These are phyloP conservation scores for Mucor lusitanicus DNA, from an alignment of 371 early-diverging fungal species.

Conservation along the genomic window DNA sequence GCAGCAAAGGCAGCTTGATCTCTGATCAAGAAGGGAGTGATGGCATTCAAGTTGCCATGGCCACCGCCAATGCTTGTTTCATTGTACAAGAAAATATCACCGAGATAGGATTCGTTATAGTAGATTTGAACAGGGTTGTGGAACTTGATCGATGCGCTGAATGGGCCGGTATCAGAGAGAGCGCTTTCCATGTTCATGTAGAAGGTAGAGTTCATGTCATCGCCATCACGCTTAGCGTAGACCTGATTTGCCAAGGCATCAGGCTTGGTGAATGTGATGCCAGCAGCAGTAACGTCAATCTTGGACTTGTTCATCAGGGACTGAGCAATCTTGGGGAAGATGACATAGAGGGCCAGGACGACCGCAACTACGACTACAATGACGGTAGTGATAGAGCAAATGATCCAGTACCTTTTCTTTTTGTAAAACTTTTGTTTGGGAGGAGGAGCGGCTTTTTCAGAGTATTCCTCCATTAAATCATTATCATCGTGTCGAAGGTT, in stretches of 20 bases:
- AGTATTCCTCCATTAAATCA: conserved; percentile 44
- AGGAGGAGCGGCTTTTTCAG: conserved; percentile 46
- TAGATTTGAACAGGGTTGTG: conserved; percentile 44
- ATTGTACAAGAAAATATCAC: conserved; percentile 51
- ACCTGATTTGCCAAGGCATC: conserved; percentile 11
- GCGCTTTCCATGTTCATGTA: conserved; percentile 53
- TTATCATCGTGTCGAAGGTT: conserved; percentile 10
- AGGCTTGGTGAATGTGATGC: conserved; percentile 51
- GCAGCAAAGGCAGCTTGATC: conserved; percentile 48
- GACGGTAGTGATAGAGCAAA: conserved; percentile 50
- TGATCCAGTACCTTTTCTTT: conserved; percentile 59
- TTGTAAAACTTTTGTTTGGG: conserved; percentile 52
- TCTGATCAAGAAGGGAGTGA: conserved; percentile 49
- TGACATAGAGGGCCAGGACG: conserved; percentile 52
- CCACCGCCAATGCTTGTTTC: conserved; percentile 55
- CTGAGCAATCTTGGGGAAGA: conserved; percentile 65
- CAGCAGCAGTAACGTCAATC: conserved; percentile 49
- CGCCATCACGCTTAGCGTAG: conserved; percentile 33
- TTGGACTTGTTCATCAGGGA: conserved; percentile 53
- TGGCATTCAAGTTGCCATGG: conserved; percentile 41
- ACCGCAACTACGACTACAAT: conserved; percentile 55
- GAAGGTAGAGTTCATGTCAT: conserved; percentile 41
- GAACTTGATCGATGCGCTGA: conserved; percentile 51
- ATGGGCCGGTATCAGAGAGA: conserved; percentile 61
- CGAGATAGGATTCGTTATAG: conserved; percentile 49